Evolutionary conservation across 192 early-diverging fungal species (phyloP).

Genomic region (Entrophospora sp.): DNA sequence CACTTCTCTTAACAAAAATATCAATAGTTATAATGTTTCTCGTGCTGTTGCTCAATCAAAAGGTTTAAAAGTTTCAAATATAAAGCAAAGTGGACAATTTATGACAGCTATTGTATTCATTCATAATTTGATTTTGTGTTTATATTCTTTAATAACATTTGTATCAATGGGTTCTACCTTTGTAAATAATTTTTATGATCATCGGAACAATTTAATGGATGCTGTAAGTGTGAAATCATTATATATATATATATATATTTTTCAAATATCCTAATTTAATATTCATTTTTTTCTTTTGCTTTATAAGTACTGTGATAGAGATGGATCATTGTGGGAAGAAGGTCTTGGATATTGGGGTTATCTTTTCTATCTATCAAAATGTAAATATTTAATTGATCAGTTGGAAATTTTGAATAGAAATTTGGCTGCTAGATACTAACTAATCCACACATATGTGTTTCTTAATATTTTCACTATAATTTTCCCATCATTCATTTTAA

Average conservation of each 20-base stretch:
- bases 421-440: too few relatives aligned
- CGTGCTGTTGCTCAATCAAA: constrained; percentile 45
- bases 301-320: constrained; percentile 53
- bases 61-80: constrained; percentile 29
- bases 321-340: constrained; percentile 57
- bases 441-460: too few relatives aligned
- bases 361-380: constrained; percentile 82
- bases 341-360: constrained; percentile 75
- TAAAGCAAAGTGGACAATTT: constrained; percentile 27
- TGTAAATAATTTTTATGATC: constrained; percentile 38
- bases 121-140: constrained; percentile 63
- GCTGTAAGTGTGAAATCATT: constrained; percentile 42
- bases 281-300: constrained; percentile 2
- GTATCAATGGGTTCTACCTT: constrained; percentile 48
- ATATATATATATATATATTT: neutral
- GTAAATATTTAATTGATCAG: too few relatives aligned
- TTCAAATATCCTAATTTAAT: neutral
- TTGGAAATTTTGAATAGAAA: too few relatives aligned
- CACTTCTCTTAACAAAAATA: too few relatives aligned
- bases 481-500: too few relatives aligned
- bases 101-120: constrained; percentile 70
- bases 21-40: constrained; percentile 41
- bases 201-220: constrained; percentile 36
- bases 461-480: too few relatives aligned
- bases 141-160: constrained; percentile 70